A percentile compares a stretch with the other conserved stretches of the same genome.
Evolutionary conservation across 2,329 filamentous ascomycete species (phyloP).

Genomic region (Talaromyces piceae): DNA sequence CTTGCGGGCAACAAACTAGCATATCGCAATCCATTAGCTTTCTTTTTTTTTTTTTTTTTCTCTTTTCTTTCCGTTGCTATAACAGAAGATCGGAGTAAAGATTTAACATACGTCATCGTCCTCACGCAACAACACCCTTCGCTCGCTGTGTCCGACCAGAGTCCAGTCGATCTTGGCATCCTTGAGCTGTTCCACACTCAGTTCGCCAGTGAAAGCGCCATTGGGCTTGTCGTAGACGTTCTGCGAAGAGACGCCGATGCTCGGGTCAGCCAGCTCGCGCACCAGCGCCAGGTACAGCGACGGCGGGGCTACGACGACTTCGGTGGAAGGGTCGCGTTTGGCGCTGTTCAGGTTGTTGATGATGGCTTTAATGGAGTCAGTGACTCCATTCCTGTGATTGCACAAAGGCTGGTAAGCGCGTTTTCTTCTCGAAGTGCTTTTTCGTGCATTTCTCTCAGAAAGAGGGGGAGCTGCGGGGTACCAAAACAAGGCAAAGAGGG

Average conservation of each 20-base stretch:
- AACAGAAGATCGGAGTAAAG: not conserved
- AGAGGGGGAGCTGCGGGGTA: conserved; percentile 20
- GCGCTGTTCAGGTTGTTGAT: conserved; percentile 82
- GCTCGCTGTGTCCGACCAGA: conserved; percentile 91
- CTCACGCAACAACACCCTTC: conserved; percentile 83
- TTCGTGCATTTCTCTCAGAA: conserved; percentile 4
- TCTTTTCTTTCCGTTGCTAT: not conserved
- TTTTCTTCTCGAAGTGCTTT: conserved; percentile 21
- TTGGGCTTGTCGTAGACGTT: conserved; percentile 97
- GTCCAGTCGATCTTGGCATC: conserved; percentile 85
- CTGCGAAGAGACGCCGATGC: conserved; percentile 83
- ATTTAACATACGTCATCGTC: conserved; percentile 53
- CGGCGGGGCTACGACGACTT: conserved; percentile 92
- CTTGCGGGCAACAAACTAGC: conserved; percentile 74
- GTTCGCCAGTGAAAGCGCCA: conserved; percentile 95
- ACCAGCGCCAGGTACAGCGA: conserved; percentile 83
- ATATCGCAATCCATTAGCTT: not conserved
- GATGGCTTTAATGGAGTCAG: conserved; percentile 83
- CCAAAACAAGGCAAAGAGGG: conserved; percentile 28
- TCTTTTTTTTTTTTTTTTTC: not conserved
- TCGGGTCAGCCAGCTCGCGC: conserved; percentile 66
- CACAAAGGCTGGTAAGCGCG: not conserved
- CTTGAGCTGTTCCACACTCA: conserved; percentile 83
- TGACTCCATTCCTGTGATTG: conserved; percentile 77
- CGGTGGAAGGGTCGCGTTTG: conserved; percentile 55